Evolutionary conservation across 139 green algal species (phyloP).

Genomic region (Chlamydomonas urium): DNA sequence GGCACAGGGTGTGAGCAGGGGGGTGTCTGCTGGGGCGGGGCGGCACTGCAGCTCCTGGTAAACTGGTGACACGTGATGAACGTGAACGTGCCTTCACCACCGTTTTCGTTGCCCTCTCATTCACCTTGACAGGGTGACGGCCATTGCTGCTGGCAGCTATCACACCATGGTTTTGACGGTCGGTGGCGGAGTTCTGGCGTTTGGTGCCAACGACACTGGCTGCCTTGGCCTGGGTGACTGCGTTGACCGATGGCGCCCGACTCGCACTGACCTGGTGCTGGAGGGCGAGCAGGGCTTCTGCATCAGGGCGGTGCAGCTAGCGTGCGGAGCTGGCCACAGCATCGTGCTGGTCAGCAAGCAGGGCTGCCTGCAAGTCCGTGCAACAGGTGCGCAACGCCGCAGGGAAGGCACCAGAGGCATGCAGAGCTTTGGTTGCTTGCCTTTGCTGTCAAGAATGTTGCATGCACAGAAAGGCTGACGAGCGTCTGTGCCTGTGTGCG

Average conservation of each 20-base stretch:
- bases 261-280: constrained; percentile 18
- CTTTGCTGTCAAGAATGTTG: no score
- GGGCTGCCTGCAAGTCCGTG: constrained; percentile 44
- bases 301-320: constrained; percentile 58
- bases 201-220: constrained; percentile 60
- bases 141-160: constrained; percentile 63
- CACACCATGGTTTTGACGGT: constrained; percentile 75
- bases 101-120: no score
- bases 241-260: constrained; percentile 24
- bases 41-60: no score
- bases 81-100: no score
- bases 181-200: constrained; percentile 56
- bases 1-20: no score
- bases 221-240: constrained; percentile 33
- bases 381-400: no score
- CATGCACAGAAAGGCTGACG: background rate
- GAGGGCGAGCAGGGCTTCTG: constrained; percentile 25
- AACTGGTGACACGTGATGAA: no score
- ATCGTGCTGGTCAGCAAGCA: constrained; percentile 48
- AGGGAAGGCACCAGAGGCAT: no score
- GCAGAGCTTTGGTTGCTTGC: no score
- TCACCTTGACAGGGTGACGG: constrained; percentile 55
- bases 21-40: no score
- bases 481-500: constrained; percentile 7
- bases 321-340: constrained; percentile 54